These are phyloP conservation scores for Didymella pinodella DNA, from an alignment of 2,329 filamentous ascomycete species.

Conservation along the genomic window DNA sequence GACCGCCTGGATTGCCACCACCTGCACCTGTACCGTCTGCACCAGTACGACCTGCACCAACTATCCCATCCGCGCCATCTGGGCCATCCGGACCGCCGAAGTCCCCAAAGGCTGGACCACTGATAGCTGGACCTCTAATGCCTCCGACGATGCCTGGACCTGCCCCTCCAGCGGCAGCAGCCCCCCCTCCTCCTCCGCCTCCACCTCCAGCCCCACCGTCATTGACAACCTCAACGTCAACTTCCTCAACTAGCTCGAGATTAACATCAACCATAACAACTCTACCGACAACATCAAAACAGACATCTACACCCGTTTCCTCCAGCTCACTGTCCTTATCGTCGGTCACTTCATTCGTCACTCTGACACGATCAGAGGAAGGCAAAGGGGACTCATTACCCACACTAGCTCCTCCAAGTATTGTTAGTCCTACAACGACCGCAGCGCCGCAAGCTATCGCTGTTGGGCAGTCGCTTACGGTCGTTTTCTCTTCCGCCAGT, in stretches of 20 bases:
- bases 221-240: background rate
- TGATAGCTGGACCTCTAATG: too few relatives aligned
- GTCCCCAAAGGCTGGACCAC: background rate
- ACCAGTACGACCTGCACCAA: background rate
- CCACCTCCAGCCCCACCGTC: background rate
- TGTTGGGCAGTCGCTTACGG: constrained; percentile 2
- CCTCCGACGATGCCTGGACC: background rate
- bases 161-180: background rate
- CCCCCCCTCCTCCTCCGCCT: background rate
- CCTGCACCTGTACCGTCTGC: background rate
- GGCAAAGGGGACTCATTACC: constrained; percentile 1
- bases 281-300: background rate
- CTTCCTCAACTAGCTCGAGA: background rate
- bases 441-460: constrained; percentile 2
- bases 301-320: background rate
- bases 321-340: background rate
- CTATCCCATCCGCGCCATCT: background rate
- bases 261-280: background rate
- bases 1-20: background rate
- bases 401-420: background rate
- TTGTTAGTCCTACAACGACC: too few relatives aligned
- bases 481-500: background rate
- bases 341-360: constrained; percentile 9
- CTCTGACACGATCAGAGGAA: constrained; percentile 6
- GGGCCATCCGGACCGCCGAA: background rate